These are phyloP conservation scores for Microstroma glucosiphilum DNA, from an alignment of 1,284 basidiomycete species.

Conservation along the genomic window DNA sequence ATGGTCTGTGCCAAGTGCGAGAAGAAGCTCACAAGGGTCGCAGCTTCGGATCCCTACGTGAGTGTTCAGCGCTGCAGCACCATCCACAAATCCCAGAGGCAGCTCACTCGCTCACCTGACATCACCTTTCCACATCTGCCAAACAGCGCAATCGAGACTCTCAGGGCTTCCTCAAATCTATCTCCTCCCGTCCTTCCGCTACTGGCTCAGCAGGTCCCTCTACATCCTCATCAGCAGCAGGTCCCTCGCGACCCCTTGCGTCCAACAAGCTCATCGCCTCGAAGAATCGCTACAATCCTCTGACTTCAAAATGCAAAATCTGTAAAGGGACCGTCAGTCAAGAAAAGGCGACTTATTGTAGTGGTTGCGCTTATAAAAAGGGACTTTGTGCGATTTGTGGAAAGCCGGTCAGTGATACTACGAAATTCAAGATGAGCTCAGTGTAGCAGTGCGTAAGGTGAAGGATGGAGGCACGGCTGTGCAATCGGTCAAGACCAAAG, in stretches of 20 bases:
- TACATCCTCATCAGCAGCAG: background rate
- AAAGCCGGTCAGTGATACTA: slow-evolving; percentile 28
- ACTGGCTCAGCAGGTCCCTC: too few species aligned
- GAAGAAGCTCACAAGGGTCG: slow-evolving; percentile 8
- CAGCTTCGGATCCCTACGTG: slow-evolving; percentile 12
- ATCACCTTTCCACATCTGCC: background rate
- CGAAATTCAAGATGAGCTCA: slow-evolving; percentile 10
- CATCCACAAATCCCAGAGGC: background rate
- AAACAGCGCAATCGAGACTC: slow-evolving; percentile 12
- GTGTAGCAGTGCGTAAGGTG: background rate
- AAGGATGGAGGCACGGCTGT: background rate
- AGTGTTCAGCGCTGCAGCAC: background rate
- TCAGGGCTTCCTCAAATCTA: slow-evolving; percentile 6
- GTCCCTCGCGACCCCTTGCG: background rate
- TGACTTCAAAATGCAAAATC: slow-evolving; percentile 26
- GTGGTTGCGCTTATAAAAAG: slow-evolving; percentile 32
- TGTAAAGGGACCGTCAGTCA: slow-evolving; percentile 19
- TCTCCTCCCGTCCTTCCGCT: background rate
- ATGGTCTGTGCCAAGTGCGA: slow-evolving; percentile 14
- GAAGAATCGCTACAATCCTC: slow-evolving; percentile 22
- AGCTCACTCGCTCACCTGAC: background rate
- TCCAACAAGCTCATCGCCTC: slow-evolving; percentile 27
- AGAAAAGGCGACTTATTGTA: background rate
- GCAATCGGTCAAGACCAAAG: background rate
- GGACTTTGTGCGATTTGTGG: slow-evolving; percentile 36